phyloP scores from a whole-genome alignment of 495 filamentous ascomycete genomes.

The Baudoinia panamericana region DNA sequence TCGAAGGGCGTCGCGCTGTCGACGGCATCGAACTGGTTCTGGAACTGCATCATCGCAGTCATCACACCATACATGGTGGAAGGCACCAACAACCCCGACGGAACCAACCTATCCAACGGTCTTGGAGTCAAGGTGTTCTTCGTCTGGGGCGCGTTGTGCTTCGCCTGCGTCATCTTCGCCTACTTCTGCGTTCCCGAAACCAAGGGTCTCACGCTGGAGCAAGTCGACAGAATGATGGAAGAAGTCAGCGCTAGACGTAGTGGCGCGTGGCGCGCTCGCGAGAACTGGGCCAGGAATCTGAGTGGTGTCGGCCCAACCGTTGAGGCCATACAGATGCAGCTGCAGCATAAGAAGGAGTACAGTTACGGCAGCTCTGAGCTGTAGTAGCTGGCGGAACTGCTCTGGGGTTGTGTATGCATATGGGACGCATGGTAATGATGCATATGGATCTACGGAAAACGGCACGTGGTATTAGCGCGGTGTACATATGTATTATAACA shows the following conservation, averaged over 20 bases:
- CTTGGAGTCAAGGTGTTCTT: constrained; percentile 63
- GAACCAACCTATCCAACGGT: constrained; percentile 40
- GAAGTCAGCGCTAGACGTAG: constrained; percentile 62
- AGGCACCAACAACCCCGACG: constrained; percentile 39
- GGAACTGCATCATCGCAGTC: constrained; percentile 49
- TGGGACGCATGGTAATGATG: no score
- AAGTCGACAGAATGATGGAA: constrained; percentile 83
- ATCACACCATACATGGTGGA: constrained; percentile 74
- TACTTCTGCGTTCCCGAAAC: constrained; percentile 41
- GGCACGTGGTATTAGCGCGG: no score
- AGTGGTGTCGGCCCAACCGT: not conserved
- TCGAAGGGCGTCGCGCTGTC: constrained; percentile 68
- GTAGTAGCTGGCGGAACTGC: no score
- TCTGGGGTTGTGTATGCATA: no score
- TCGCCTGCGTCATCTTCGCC: constrained; percentile 49
- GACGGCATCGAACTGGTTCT: constrained; percentile 80
- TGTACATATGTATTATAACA: no score
- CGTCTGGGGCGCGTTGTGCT: constrained; percentile 29
- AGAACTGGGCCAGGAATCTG: constrained; percentile 14
- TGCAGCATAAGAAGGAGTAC: no score
- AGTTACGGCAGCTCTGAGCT: no score
- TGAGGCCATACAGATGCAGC: constrained; percentile 2
- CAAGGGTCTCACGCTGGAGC: constrained; percentile 59
- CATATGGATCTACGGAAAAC: no score
- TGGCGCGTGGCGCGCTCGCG: constrained; percentile 54